These are phyloP conservation scores for Backusella luteola DNA, from an alignment of 192 early-diverging fungal genomes.

Conservation along the genomic window DNA sequence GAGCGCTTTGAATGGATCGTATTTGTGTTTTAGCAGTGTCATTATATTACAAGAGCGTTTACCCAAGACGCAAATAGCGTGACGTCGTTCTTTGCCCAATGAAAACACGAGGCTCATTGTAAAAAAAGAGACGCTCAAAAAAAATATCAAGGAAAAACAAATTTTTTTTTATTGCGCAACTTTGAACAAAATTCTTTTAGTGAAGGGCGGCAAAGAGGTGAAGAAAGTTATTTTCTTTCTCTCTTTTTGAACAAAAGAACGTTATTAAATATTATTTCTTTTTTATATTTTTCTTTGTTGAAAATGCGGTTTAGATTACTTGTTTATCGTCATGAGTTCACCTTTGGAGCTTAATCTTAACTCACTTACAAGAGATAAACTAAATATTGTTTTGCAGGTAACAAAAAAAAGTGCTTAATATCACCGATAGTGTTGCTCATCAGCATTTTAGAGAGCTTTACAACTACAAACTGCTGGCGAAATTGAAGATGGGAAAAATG, in stretches of 20 bases:
- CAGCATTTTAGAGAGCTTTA: constrained; percentile 18
- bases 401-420: not conserved
- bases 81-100: not conserved
- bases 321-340: constrained; percentile 1
- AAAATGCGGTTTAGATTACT: not conserved
- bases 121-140: not conserved
- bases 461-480: constrained; percentile 49
- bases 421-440: not conserved
- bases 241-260: not conserved
- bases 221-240: constrained; percentile 4
- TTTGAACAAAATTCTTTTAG: constrained; percentile 9
- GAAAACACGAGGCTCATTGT: not conserved
- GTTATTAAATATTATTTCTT: not conserved
- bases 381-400: constrained; percentile 31
- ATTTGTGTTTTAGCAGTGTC: not conserved
- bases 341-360: constrained; percentile 15
- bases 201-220: constrained; percentile 1
- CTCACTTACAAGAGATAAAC: constrained; percentile 24
- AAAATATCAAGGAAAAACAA: not conserved
- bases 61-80: not conserved
- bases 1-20: not conserved
- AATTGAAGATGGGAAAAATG: constrained; percentile 72
- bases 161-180: constrained; percentile 3
- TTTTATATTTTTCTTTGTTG: not conserved
- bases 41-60: not conserved